Evolutionary conservation across 805 yeast species (phyloP).

Genomic region (Yamadazyma akitaensis): DNA sequence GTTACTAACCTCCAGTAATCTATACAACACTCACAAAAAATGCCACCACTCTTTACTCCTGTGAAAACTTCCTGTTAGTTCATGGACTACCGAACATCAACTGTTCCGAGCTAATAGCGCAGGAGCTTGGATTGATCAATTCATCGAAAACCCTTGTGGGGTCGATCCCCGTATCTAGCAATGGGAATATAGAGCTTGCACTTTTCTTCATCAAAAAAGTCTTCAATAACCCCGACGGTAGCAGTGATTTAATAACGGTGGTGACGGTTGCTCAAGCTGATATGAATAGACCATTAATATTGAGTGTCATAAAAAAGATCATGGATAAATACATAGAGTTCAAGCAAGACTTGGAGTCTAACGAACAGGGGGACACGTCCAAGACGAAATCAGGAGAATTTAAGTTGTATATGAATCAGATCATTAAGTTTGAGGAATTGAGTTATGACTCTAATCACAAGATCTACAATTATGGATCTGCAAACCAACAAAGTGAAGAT

Average conservation of each 20-base stretch:
- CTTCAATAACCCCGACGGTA: slow-evolving; percentile 38
- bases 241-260: slow-evolving; percentile 51
- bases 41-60: slow-evolving; percentile 58
- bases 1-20: slow-evolving; percentile 33
- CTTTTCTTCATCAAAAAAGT: slow-evolving; percentile 50
- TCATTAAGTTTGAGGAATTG: slow-evolving; percentile 52
- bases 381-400: slow-evolving; percentile 45
- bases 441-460: slow-evolving; percentile 35
- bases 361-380: slow-evolving; percentile 8
- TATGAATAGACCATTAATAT: slow-evolving; percentile 44
- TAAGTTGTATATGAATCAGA: slow-evolving; percentile 53
- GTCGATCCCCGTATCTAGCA: slow-evolving; percentile 30
- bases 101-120: slow-evolving; percentile 51
- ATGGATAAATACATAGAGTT: slow-evolving; percentile 48
- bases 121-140: slow-evolving; percentile 53
- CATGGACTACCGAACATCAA: slow-evolving; percentile 43
- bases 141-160: slow-evolving; percentile 43
- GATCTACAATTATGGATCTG: slow-evolving; percentile 34
- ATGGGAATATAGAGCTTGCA: slow-evolving; percentile 27
- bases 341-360: slow-evolving; percentile 24
- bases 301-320: slow-evolving; percentile 47
- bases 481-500: background rate
- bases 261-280: slow-evolving; percentile 44
- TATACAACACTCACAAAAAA: slow-evolving; percentile 49
- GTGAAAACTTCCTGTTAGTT: slow-evolving; percentile 47